Conservation (phyloP, 371 early-diverging fungal genomes). For the Funneliformis caledonium region DNA sequence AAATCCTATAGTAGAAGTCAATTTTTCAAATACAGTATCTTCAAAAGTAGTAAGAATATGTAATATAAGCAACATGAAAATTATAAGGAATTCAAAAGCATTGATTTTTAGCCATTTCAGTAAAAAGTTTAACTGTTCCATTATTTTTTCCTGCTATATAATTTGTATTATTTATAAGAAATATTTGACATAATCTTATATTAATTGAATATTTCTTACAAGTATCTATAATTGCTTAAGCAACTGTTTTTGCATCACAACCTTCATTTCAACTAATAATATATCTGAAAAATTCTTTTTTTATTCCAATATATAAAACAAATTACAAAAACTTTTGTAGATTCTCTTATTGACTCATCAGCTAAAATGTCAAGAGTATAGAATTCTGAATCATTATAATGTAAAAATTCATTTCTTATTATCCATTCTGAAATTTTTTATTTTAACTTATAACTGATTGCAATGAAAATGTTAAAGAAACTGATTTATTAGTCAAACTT, state of each 20-base stretch:
- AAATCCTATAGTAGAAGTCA: neutral
- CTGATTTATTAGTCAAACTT: no score
- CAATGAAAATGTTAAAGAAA: no score
- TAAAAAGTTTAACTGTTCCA: neutral
- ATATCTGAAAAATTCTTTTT: neutral
- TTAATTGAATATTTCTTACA: neutral
- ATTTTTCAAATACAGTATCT: neutral
- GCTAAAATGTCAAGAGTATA: no score
- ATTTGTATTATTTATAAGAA: no score
- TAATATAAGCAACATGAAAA: neutral
- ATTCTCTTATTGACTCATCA: no score
- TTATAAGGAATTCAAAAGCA: no score
- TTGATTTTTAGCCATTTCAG: neutral
- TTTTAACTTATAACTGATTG: no score
- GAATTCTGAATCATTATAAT: no score
- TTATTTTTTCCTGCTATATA: no score
- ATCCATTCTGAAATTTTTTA: no score
- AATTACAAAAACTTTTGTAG: neutral
- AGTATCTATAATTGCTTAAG: neutral
- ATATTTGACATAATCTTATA: no score
- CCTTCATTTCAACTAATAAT: neutral
- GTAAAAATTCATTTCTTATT: no score
- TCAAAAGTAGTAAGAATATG: neutral
- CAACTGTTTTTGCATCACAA: neutral
- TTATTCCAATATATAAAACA: neutral